A percentile compares a stretch with the other conserved stretches of the same genome.
These are phyloP conservation scores for Penicillium dipodomyicola DNA, from an alignment of 495 filamentous ascomycete genomes.

Conservation along the genomic window DNA sequence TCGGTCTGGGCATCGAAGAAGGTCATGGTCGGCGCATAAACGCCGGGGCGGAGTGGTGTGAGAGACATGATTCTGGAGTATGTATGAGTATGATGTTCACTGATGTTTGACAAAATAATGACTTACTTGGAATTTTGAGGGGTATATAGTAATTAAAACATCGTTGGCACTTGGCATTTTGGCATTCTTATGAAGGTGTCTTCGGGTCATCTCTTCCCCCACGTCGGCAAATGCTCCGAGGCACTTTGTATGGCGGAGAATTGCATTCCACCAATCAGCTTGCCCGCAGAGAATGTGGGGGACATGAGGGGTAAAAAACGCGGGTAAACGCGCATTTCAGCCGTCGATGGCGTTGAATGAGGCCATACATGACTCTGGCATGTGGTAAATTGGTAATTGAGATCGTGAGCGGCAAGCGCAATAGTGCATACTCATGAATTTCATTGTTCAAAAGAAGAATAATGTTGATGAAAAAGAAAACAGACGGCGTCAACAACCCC, in stretches of 20 bases:
- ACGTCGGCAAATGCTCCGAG: conserved; percentile 31
- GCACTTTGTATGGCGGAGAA: conserved; percentile 26
- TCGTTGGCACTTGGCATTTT: neutral
- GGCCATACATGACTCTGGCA: neutral
- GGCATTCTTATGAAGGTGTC: neutral
- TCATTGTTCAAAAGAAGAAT: neutral
- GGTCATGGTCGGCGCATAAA: conserved; percentile 88
- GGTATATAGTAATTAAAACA: conserved; percentile 9
- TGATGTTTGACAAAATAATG: neutral
- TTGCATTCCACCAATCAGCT: conserved; percentile 24
- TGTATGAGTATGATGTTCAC: neutral
- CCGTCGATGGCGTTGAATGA: neutral
- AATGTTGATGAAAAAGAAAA: neutral
- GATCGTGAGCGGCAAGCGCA: no score
- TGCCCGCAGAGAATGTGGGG: conserved; percentile 21
- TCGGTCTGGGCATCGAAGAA: conserved; percentile 83
- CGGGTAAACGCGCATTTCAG: neutral
- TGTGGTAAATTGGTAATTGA: neutral
- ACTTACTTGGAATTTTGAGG: conserved; percentile 2
- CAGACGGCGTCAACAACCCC: neutral
- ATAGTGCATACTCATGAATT: neutral
- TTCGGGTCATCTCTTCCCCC: conserved; percentile 19
- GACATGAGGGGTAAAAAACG: conserved; percentile 10
- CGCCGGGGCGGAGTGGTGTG: conserved; percentile 74
- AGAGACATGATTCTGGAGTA: conserved; percentile 31